These are phyloP conservation scores for Saksenaea oblongispora DNA, from an alignment of 371 early-diverging fungal genomes.

Conservation along the genomic window DNA sequence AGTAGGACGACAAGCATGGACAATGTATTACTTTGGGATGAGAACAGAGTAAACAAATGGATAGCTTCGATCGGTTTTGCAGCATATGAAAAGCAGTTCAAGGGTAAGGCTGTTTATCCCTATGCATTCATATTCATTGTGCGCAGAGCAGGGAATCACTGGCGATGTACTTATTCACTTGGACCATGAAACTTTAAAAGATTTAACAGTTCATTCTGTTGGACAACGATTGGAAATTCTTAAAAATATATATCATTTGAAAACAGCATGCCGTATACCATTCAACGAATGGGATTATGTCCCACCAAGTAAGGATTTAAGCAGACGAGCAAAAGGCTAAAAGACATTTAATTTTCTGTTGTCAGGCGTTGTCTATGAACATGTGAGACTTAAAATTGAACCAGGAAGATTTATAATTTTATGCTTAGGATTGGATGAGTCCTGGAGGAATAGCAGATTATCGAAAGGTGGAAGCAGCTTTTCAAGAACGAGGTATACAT, in stretches of 20 bases:
- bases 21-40: constrained; percentile 63
- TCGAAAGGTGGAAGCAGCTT: constrained; percentile 56
- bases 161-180: constrained; percentile 90
- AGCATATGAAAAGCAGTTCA: constrained; percentile 59
- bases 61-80: constrained; percentile 56
- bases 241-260: constrained; percentile 82
- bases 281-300: constrained; percentile 87
- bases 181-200: constrained; percentile 89
- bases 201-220: constrained; percentile 82
- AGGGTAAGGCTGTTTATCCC: constrained; percentile 35
- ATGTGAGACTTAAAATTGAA: constrained; percentile 36
- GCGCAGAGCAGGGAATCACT: constrained; percentile 84
- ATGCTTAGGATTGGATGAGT: constrained; percentile 47
- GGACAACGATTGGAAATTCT: constrained; percentile 87
- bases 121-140: not conserved
- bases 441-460: constrained; percentile 56
- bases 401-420: not conserved
- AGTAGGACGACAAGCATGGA: constrained; percentile 31
- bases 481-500: constrained; percentile 57
- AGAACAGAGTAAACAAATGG: constrained; percentile 62
- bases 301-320: constrained; percentile 67
- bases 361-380: constrained; percentile 64
- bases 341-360: not conserved
- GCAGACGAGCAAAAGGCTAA: not conserved
- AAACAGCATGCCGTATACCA: constrained; percentile 74